Evolutionary conservation across 139 green algal genomes (phyloP), one percentile per base, ranked within the genome.

Genomic region (Closterium sp.): DNA sequence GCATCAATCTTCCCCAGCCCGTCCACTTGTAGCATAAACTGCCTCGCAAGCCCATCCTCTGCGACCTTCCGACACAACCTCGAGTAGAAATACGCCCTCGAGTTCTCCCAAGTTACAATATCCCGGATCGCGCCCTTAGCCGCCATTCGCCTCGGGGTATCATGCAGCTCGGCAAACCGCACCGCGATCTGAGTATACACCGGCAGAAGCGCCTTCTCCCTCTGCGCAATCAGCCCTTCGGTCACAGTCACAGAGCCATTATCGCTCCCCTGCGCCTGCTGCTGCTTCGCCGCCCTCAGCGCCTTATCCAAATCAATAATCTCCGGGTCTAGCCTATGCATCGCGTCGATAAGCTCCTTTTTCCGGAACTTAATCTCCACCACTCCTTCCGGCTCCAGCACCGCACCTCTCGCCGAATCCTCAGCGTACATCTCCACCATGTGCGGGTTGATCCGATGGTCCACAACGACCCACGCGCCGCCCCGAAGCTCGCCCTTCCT

Each of bases 311-410:
- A 45, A n/a, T 70, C 30, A 0, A 38, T 17, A 73, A 99, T 96
- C 34, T 95, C 91, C 0, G 97, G 95, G 92, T 99, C 97, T 19
- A 99, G 89, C 91, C 97, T 96, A 92, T 98, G 96, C 97, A 99
- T 99, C 62, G 96, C 95, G 17, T 94, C 91, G 1, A 98, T 45
- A 31, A 99, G 95, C 90, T 99, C 97, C 0, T 94, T 91, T 4
- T 89, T 90, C 10, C 97, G 94, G 96, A 98, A 99, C 96, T 99
- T 99, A 95, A 99, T 99, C 95, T 99, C 98, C 70, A 99, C 97
- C 85, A 99, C 96, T 38, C 98, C 98, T 91, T 99, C 97, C 0
- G 98, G 97, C 96, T 99, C 98, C 85, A 99, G 96, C 31, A 99
- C 98, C 10, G 96, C 97, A 9, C 98, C 98, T 1, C 97, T 95